Conservation (phyloP, 2,329 filamentous ascomycete species). For the Cladosporium halotolerans region DNA sequence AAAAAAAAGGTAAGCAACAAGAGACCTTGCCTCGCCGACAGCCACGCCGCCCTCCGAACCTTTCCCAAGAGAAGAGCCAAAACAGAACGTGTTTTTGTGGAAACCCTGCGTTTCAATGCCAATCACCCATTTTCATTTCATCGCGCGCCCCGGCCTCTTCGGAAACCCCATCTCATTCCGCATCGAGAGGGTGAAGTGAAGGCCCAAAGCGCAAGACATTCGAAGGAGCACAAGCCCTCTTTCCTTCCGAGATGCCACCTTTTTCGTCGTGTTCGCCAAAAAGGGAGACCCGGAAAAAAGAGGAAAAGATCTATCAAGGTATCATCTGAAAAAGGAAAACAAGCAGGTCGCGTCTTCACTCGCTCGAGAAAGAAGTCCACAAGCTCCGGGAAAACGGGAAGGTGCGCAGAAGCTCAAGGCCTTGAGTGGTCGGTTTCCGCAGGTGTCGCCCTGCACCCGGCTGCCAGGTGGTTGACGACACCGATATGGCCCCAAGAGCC, state of each 20-base stretch:
- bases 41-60: too few species aligned
- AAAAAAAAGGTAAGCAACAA: too few species aligned
- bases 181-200: background rate
- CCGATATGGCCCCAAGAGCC: constrained; percentile 9
- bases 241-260: constrained; percentile 8
- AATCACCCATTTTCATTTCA: constrained; percentile 1
- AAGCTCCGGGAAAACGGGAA: background rate
- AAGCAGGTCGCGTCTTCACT: constrained; percentile 10
- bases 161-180: background rate
- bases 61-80: too few species aligned
- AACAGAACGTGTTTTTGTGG: background rate
- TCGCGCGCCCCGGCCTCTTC: background rate
- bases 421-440: constrained; percentile 1
- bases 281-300: background rate
- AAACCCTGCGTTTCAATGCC: constrained; percentile 4
- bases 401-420: constrained; percentile 11
- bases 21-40: too few species aligned
- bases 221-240: background rate
- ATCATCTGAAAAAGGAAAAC: constrained; percentile 14
- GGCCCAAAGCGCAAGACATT: background rate
- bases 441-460: constrained; percentile 9
- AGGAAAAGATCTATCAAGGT: constrained; percentile 16
- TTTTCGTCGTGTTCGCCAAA: background rate
- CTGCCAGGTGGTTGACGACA: constrained; percentile 12
- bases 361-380: background rate